Conservation (phyloP, 177 flowering plant genomes). For the Telopea speciosissima region DNA sequence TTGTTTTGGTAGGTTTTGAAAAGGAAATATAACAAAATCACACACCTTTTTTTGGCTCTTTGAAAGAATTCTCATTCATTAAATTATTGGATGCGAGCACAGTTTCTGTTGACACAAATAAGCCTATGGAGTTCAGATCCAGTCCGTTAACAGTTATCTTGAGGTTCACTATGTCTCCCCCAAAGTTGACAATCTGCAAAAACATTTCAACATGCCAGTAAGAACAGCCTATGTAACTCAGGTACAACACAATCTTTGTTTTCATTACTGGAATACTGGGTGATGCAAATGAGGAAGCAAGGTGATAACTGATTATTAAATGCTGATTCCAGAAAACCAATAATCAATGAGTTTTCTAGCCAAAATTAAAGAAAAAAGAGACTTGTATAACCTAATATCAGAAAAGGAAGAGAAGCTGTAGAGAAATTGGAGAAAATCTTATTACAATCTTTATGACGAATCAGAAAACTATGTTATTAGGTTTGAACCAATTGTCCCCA, state of each 20-base stretch:
- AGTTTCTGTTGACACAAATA: slow-evolving; percentile 44
- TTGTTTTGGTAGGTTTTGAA: too few relatives aligned
- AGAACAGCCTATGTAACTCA: neutral
- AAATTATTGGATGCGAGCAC: slow-evolving; percentile 44
- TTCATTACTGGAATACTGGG: neutral
- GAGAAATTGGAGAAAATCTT: neutral
- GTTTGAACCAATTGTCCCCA: neutral
- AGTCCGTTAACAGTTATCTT: slow-evolving; percentile 51
- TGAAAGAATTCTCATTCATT: slow-evolving; percentile 90
- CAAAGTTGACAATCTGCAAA: slow-evolving; percentile 76
- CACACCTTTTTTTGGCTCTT: slow-evolving; percentile 60
- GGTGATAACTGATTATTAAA: neutral
- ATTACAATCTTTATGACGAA: neutral
- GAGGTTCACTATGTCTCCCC: slow-evolving; percentile 41
- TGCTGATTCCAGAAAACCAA: neutral
- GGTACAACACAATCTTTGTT: neutral
- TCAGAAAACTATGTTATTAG: neutral
- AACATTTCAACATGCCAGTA: neutral
- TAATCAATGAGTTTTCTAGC: neutral
- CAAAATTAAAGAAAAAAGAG: neutral
- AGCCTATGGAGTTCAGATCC: slow-evolving; percentile 26
- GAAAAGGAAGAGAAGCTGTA: neutral
- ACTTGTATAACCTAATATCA: neutral
- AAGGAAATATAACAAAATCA: neutral
- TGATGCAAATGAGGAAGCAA: neutral